A percentile compares a stretch with the other conserved stretches of the same genome.
Evolutionary conservation across 371 early-diverging fungal species (phyloP).

Genomic region (Capniomyces stellatus): DNA sequence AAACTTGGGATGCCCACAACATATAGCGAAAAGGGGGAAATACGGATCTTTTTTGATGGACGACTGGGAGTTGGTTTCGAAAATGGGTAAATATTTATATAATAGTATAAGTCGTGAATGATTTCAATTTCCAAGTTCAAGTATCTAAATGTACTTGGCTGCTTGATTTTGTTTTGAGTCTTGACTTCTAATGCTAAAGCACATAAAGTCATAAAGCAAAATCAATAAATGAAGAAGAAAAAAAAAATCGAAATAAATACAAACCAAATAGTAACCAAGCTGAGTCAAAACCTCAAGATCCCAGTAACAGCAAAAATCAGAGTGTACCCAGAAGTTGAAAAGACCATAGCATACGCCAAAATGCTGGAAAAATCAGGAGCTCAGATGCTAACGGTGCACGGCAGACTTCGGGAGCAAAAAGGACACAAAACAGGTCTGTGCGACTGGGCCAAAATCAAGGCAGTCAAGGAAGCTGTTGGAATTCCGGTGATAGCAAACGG

Average conservation of each 20-base stretch:
- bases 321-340: constrained; percentile 75
- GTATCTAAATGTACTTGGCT: too few species aligned
- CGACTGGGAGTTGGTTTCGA: constrained; percentile 79
- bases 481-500: constrained; percentile 98
- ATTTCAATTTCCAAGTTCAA: too few species aligned
- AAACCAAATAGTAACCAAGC: background rate
- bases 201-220: background rate
- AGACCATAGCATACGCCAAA: constrained; percentile 89
- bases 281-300: constrained; percentile 68
- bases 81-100: constrained; percentile 23
- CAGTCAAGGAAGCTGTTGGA: constrained; percentile 62
- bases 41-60: constrained; percentile 96
- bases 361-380: constrained; percentile 93
- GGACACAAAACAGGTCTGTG: constrained; percentile 93
- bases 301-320: constrained; percentile 98
- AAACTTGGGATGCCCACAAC: constrained; percentile 97
- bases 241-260: constrained; percentile 11
- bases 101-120: too few species aligned
- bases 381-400: constrained; percentile 90
- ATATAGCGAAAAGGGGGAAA: constrained; percentile 83
- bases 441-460: constrained; percentile 91
- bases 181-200: constrained; percentile 26
- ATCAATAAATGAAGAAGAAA: too few species aligned
- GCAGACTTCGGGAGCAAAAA: constrained; percentile 90
- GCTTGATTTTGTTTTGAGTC: constrained; percentile 6